These are phyloP conservation scores for Yamadazyma olivae DNA, from an alignment of 805 yeast species.

Conservation along the genomic window DNA sequence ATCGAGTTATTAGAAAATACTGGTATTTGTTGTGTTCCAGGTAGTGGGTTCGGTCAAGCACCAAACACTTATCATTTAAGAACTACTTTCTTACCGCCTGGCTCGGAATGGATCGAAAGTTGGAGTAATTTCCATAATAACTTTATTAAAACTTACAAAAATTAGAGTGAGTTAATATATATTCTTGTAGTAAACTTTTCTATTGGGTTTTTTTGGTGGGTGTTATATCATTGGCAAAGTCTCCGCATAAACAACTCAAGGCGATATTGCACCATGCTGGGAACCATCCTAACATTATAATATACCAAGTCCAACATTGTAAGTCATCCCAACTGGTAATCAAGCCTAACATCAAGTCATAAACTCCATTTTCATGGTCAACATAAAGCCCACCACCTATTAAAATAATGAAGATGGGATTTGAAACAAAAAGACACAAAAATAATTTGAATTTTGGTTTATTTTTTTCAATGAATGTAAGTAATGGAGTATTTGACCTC, in stretches of 20 bases:
- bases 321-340: conserved; percentile 63
- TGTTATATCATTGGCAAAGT: conserved; percentile 14
- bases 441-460: conserved; percentile 22
- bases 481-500: conserved; percentile 7
- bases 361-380: conserved; percentile 27
- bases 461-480: conserved; percentile 7
- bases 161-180: conserved; percentile 1
- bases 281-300: conserved; percentile 71
- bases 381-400: conserved; percentile 24
- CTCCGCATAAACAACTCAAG: conserved; percentile 27
- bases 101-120: conserved; percentile 77
- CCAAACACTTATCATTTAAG: conserved; percentile 89
- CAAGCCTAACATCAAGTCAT: conserved; percentile 48
- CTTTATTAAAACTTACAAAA: conserved; percentile 59
- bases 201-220: conserved; percentile 3
- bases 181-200: neutral
- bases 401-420: conserved; percentile 45
- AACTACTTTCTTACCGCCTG: conserved; percentile 96
- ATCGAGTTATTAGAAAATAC: conserved; percentile 76
- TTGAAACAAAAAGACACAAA: conserved; percentile 40
- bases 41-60: conserved; percentile 93
- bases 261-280: conserved; percentile 68
- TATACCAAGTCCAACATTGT: conserved; percentile 84
- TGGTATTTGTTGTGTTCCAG: conserved; percentile 97
- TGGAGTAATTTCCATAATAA: conserved; percentile 78